Evolutionary conservation across 306 rosid genomes (phyloP), one percentile per base, ranked within the genome.

Genomic region (Cucurbita maxima): DNA sequence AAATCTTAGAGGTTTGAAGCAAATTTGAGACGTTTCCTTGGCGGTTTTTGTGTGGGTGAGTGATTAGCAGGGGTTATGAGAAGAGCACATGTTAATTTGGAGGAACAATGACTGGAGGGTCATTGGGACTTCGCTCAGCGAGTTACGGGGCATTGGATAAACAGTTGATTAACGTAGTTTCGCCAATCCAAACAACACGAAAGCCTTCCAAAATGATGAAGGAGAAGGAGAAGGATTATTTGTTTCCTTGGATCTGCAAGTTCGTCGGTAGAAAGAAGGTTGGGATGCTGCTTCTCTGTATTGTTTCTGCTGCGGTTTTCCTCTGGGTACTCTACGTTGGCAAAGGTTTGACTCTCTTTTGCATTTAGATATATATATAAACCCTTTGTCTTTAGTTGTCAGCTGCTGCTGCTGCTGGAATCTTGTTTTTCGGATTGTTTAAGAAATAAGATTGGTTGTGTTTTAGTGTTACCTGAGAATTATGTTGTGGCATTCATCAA

Each of bases 71-170:
- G 45, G 79, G 88, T 79, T 80, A 84, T 90, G 90, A 87, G 86
- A 83, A 76, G 81, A 30, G 82, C 37, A 30, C 64, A 76, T 75
- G 82, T 75, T 71, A 75, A 79, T 78, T 80, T 69, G 77, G 83
- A 76, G 83, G 78, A 60, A 89, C 87, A 86, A 92, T 92, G 97
- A 86, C 79, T 81, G 87, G 86, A 75, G 96, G 91, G 81, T 87
- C 91, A 81, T 86, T 89, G 91, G 96, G 96, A 34, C 85, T 92
- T 85, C 96, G 97, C 64, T 81, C 92, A 0, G 90, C 82, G 73
- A 92, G 97, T 81, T 85, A 85, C 61, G 97, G 97, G 69, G 86
- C 95, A 73, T 83, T 89, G 79, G 97, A 92, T 76, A 92, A 89
- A 72, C 96, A 92, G 81, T 76, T 75, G 54, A 89, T 78, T 56